Conservation (phyloP, 2,329 filamentous ascomycete species). For the Fusarium sp. region DNA sequence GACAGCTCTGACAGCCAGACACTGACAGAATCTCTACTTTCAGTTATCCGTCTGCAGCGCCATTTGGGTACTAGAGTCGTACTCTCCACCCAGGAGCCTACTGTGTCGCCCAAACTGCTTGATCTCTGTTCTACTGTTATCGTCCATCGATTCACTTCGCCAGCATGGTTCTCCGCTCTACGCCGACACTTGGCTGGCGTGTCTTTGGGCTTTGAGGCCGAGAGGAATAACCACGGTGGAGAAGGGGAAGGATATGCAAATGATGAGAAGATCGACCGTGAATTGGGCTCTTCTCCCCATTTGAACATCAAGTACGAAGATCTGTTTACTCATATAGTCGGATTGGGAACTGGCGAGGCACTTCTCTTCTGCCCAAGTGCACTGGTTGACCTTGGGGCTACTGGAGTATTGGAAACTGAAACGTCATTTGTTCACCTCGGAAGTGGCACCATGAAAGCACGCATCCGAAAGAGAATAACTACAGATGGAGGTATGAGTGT, state of each 20-base stretch:
- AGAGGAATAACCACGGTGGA: rapidly evolving
- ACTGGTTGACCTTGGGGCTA: rapidly evolving
- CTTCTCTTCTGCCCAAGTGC: conserved; percentile 2
- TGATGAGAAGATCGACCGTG: not conserved
- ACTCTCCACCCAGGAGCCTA: conserved; percentile 5
- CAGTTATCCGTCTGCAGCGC: not conserved
- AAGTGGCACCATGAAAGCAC: not conserved
- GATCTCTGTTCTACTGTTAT: not conserved
- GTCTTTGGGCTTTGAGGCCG: not conserved
- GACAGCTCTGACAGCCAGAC: not conserved
- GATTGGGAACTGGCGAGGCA: not conserved
- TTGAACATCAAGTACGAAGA: not conserved
- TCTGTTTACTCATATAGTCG: not conserved
- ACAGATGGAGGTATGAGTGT: conserved; percentile 1
- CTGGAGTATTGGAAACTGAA: not conserved
- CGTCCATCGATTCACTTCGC: not conserved
- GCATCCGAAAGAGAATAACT: not conserved
- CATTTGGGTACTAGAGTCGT: not conserved
- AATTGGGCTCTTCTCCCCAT: too few species aligned
- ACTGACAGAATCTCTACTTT: not conserved
- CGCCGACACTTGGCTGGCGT: not conserved
- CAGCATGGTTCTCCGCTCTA: not conserved
- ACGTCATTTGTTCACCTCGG: not conserved
- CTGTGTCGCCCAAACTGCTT: not conserved
- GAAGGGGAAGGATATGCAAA: too few species aligned